Conservation (phyloP, 108 stramenopile species). For the Parmales sp. region DNA sequence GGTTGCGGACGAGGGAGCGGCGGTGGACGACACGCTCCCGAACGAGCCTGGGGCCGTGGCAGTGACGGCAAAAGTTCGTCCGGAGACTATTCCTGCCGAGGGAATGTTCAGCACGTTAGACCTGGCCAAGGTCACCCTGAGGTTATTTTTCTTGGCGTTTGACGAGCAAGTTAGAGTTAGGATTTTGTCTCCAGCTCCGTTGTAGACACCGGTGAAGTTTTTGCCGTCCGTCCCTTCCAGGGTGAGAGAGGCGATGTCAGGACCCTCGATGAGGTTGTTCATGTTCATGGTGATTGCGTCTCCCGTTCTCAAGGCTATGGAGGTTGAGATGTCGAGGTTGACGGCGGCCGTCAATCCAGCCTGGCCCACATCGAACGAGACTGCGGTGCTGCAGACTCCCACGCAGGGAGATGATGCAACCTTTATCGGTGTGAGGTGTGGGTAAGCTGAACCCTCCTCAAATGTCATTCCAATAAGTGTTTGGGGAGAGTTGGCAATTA, state of each 20-base stretch:
- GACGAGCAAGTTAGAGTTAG: neutral
- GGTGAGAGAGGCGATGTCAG: neutral
- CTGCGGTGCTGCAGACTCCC: neutral
- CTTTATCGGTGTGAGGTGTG: neutral
- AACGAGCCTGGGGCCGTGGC: too few species aligned
- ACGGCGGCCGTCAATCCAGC: neutral
- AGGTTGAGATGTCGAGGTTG: neutral
- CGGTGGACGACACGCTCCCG: too few species aligned
- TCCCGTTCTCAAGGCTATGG: neutral
- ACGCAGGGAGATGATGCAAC: neutral
- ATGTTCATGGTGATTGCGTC: slow-evolving; percentile 3
- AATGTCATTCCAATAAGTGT: neutral
- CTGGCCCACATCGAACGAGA: neutral
- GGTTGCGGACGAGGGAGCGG: neutral
- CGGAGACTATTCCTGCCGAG: neutral
- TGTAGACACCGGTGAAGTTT: neutral
- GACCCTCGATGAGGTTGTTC: neutral
- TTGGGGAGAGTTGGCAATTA: neutral
- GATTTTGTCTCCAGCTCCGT: neutral
- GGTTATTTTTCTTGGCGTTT: too few species aligned
- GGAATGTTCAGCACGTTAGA: neutral
- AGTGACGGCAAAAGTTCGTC: neutral
- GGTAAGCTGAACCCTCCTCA: neutral
- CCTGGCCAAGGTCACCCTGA: neutral
- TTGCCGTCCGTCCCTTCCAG: neutral